Conservation (phyloP, 768 basidiomycete species). For the Dictyophora rubrovolvata region DNA sequence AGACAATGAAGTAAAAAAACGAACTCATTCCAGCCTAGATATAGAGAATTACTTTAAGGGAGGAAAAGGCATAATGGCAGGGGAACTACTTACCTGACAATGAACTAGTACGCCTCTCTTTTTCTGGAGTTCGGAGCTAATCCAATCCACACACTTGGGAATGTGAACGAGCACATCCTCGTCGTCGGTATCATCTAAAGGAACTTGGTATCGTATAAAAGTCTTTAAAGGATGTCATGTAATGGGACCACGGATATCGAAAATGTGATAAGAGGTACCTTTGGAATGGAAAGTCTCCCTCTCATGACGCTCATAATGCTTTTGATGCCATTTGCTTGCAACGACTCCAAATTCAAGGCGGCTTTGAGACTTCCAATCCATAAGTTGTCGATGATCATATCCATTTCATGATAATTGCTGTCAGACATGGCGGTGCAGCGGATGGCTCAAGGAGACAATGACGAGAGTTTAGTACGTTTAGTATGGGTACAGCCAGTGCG, state of each 20-base stretch:
- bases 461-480: no score
- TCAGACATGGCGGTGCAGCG: background rate
- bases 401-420: conserved; percentile 35
- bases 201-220: conserved; percentile 70
- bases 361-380: conserved; percentile 80
- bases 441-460: background rate
- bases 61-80: background rate
- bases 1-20: background rate
- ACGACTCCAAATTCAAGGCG: conserved; percentile 48
- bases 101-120: conserved; percentile 76
- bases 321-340: conserved; percentile 64
- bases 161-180: conserved; percentile 74
- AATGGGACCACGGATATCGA: background rate
- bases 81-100: conserved; percentile 38
- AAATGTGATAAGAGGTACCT: conserved; percentile 31
- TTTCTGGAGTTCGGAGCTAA: conserved; percentile 67
- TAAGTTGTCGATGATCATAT: conserved; percentile 67
- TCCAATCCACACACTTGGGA: conserved; percentile 72
- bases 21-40: conserved; percentile 70
- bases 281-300: conserved; percentile 53
- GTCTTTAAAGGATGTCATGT: conserved; percentile 36
- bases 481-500: no score
- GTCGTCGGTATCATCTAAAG: conserved; percentile 64
- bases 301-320: conserved; percentile 68
- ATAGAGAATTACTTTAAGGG: background rate